A percentile compares a stretch with the other conserved stretches of the same genome.
These are phyloP conservation scores for Pleurotus tuoliensis DNA, from an alignment of 768 basidiomycete species.

Conservation along the genomic window DNA sequence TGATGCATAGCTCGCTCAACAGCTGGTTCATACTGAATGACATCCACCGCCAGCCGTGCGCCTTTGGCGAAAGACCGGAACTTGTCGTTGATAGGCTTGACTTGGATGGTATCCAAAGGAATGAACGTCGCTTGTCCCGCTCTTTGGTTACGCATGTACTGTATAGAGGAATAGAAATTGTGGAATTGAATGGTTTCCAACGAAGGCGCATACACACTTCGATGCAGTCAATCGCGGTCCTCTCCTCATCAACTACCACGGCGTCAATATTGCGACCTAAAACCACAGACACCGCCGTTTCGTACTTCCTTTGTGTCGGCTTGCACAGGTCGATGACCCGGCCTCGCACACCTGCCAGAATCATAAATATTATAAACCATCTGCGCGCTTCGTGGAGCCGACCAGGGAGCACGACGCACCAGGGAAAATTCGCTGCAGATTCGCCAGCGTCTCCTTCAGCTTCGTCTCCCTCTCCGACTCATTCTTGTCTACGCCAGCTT, in stretches of 20 bases:
- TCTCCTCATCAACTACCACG: conserved; percentile 94
- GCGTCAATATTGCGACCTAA: conserved; percentile 94
- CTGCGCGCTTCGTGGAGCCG: no score
- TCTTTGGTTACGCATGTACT: conserved; percentile 95
- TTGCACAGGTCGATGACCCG: conserved; percentile 93
- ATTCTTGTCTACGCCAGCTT: conserved; percentile 85
- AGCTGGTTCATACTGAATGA: conserved; percentile 76
- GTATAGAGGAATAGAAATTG: conserved; percentile 2
- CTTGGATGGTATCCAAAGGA: conserved; percentile 95
- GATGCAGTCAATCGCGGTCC: conserved; percentile 96
- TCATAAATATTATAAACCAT: neutral
- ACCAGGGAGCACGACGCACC: conserved; percentile 37
- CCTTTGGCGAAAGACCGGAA: conserved; percentile 90
- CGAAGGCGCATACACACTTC: conserved; percentile 49
- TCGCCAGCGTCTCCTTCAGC: conserved; percentile 82
- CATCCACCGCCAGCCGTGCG: conserved; percentile 80
- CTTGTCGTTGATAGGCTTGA: conserved; percentile 91
- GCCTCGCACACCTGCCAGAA: conserved; percentile 76
- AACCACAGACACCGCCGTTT: conserved; percentile 86
- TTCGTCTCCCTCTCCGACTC: conserved; percentile 82
- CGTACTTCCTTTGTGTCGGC: conserved; percentile 89
- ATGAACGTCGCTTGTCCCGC: conserved; percentile 97
- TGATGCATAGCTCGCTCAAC: conserved; percentile 95
- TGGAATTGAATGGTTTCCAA: neutral
- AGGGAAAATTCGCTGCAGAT: conserved; percentile 85